Evolutionary conservation across 2,329 filamentous ascomycete genomes (phyloP), one percentile per base, ranked within the genome.

Genomic region (Microcyclospora tardicrescens): DNA sequence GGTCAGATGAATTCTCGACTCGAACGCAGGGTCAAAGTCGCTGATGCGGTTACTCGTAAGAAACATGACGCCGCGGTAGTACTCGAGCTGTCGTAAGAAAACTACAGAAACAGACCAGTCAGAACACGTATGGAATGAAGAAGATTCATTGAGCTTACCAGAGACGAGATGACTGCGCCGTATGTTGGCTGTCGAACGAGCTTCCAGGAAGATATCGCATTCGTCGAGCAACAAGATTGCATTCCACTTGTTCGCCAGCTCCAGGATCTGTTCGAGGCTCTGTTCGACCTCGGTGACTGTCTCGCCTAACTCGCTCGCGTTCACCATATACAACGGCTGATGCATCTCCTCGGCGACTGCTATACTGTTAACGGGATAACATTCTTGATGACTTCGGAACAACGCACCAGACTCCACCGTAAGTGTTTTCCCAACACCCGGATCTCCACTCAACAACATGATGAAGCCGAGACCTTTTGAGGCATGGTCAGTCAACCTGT

Each of bases 111-210:
- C 19, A 24, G 8, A 24, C 8, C 13, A 16, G 14, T 36, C 13
- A 24, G 16, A 27, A 24, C 19, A 24, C 19, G 19, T 8, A 8
- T 24, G 16, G 28, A 28, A 12, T 13, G 8, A 8, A 24, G 19
- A n/a, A n/a, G n/a, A n/a, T n/a, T n/a, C n/a, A 4, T 24, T 8
- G 8, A 8, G 12, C 14, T 59, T 1, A 60, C 58, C 65, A 58
- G 78, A 82, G 38, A 93, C 85, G 1, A 89, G 73, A 0, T 79
- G 78, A 53, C 93, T 93, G 41, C 84, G 79, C 54, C 86, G 78
- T 42, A 91, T 79, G 51, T 93, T 83, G 47, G 84, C 77, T 52
- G 85, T 77, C 34, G 81, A 81, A 1, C 65, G 59, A 27, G 60
- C 51, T 47, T 62, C 59, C 16, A 64, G 50, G 47, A 64, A 64